Percentiles rank a stretch among this genome's conserved stretches.
These are phyloP conservation scores for Picea engelmannii DNA, from an alignment of 83 land plant species.

Conservation along the genomic window DNA sequence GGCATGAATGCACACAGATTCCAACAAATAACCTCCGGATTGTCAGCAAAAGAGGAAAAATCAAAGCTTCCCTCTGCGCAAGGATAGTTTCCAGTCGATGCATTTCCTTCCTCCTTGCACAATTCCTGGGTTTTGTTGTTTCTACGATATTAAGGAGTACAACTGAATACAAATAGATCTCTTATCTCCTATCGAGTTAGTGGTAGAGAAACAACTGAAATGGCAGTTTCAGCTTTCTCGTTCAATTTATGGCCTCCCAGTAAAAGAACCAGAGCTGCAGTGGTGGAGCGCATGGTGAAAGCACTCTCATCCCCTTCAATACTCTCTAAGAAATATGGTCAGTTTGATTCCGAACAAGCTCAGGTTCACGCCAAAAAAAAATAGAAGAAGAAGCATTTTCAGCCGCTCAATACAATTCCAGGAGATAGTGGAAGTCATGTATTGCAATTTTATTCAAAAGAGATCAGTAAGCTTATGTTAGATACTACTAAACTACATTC, in stretches of 20 bases:
- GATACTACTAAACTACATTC: conserved; percentile 36
- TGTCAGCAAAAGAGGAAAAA: no score
- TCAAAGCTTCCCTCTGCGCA: no score
- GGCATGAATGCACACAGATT: no score
- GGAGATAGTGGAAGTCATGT: conserved; percentile 33
- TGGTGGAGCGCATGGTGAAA: conserved; percentile 45
- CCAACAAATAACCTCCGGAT: no score
- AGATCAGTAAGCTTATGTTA: conserved; percentile 65
- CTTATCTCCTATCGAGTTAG: no score
- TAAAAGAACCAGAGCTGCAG: conserved; percentile 67
- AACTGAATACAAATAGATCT: no score
- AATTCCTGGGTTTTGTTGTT: no score
- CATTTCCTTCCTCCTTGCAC: no score
- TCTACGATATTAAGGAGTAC: no score
- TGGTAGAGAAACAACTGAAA: background rate
- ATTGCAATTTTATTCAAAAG: conserved; percentile 64
- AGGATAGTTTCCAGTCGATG: no score
- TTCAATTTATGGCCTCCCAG: conserved; percentile 70
- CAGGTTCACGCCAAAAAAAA: conserved; percentile 25
- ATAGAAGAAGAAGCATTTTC: conserved; percentile 60
- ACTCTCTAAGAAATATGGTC: conserved; percentile 57
- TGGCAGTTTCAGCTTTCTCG: conserved; percentile 9
- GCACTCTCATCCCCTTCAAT: conserved; percentile 44
- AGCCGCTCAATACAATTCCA: conserved; percentile 9
- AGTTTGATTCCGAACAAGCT: conserved; percentile 47